Percentiles rank a stretch among this genome's conserved stretches.
Conservation (phyloP, 352 stramenopile species). For the Plasmopara viticola region DNA sequence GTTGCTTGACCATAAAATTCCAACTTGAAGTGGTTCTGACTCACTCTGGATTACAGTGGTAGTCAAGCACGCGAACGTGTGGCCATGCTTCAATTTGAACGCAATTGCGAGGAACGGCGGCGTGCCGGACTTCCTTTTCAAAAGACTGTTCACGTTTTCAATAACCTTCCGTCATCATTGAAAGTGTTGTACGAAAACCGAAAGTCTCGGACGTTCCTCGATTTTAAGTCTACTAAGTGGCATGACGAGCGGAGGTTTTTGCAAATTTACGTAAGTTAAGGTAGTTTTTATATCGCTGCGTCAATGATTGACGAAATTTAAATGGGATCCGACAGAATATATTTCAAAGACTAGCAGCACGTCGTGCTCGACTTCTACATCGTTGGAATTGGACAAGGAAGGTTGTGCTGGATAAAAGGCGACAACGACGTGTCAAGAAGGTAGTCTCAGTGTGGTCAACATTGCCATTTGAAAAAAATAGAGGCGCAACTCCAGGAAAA, state of each 20-base stretch:
- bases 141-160: slow-evolving; percentile 1
- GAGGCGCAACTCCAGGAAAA: too few species aligned
- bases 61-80: slow-evolving; percentile 40
- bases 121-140: slow-evolving; percentile 31
- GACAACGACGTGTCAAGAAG: slow-evolving; percentile 18
- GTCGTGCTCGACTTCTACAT: slow-evolving; percentile 20
- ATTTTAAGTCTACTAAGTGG: too few species aligned
- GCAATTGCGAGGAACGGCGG: slow-evolving; percentile 33
- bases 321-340: slow-evolving; percentile 22
- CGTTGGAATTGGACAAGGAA: slow-evolving; percentile 29
- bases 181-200: too few species aligned
- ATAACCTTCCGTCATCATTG: slow-evolving; percentile 11
- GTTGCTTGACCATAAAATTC: too few species aligned
- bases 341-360: slow-evolving; percentile 24
- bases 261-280: too few species aligned
- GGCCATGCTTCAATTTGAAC: slow-evolving; percentile 45
- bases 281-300: too few species aligned
- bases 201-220: too few species aligned
- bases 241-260: too few species aligned
- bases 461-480: background rate
- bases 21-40: too few species aligned
- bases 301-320: background rate
- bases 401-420: slow-evolving; percentile 19
- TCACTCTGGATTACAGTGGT: too few species aligned
- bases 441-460: slow-evolving; percentile 16